phyloP scores from a whole-genome alignment of 2,329 filamentous ascomycete species.

The Claviceps sp. region DNA sequence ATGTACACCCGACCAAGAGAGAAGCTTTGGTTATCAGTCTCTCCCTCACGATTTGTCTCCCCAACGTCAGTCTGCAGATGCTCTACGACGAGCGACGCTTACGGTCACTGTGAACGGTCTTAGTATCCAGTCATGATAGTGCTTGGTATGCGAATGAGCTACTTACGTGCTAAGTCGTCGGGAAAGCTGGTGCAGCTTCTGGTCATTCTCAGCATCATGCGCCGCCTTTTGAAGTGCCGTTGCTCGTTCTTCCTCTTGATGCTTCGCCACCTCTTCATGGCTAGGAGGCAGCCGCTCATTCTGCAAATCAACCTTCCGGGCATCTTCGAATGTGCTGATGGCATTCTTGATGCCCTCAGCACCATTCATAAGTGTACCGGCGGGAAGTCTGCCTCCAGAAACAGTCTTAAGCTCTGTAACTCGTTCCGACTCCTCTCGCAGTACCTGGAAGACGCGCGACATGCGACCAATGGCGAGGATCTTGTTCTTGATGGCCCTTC shows the following conservation, averaged over 20 bases:
- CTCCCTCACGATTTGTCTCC: background rate
- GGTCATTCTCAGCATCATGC: constrained; percentile 83
- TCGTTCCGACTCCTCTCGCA: constrained; percentile 92
- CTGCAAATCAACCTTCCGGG: constrained; percentile 89
- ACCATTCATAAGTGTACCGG: constrained; percentile 93
- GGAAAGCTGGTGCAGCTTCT: constrained; percentile 72
- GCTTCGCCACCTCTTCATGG: constrained; percentile 79
- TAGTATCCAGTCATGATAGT: background rate
- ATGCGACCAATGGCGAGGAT: constrained; percentile 93
- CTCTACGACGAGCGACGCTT: constrained; percentile 12
- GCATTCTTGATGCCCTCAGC: constrained; percentile 98
- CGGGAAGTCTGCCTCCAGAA: constrained; percentile 79
- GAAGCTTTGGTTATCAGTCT: background rate
- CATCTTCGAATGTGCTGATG: constrained; percentile 93
- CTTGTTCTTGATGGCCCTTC: constrained; percentile 98
- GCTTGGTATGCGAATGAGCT: background rate
- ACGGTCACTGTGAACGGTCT: constrained; percentile 17
- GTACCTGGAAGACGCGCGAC: constrained; percentile 94
- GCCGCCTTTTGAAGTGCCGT: constrained; percentile 77
- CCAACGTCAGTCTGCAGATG: too few relatives aligned
- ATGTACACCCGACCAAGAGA: background rate
- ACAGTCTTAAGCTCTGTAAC: constrained; percentile 97
- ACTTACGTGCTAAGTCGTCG: constrained; percentile 83
- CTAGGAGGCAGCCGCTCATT: constrained; percentile 90
- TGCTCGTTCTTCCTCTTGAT: constrained; percentile 66